Evolutionary conservation across 495 filamentous ascomycete genomes (phyloP), one percentile per base, ranked within the genome.

Genomic region (Aspergillus panamensis): DNA sequence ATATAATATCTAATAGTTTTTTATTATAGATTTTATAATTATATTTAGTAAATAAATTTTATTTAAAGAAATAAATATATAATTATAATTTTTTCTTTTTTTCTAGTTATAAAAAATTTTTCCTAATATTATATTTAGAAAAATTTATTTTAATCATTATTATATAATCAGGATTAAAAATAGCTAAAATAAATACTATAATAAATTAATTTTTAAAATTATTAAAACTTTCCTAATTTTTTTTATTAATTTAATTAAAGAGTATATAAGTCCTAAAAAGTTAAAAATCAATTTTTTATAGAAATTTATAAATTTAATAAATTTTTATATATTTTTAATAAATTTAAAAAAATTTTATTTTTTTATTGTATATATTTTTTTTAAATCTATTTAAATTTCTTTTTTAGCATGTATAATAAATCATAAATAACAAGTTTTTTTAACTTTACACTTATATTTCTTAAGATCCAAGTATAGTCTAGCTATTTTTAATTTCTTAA

Each of bases 81-180:
- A 35, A 6, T 6, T 6, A 35, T 6, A 12, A 35, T 35, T 35
- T 35, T n/a, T n/a, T n/a, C n/a, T 35, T 6, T 6, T 35, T 6
- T 35, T 35, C 6, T 35, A 6, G 12, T 35, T 35, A 6, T 35
- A 35, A 35, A 35, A 35, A 44, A 14, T 20, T 48, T 33, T 55
- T 48, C 35, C 35, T 47, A 31, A 55, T 55, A 55, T 55, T 48
- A 55, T 55, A 48, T 47, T 35, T 6, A 35, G 12, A 35, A n/a
- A n/a, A n/a, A n/a, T n/a, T n/a, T n/a, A n/a, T n/a, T n/a, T n/a
- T n/a, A n/a, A n/a, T n/a, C n/a, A n/a, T n/a, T n/a, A n/a, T n/a
- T n/a, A n/a, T n/a, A n/a, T n/a, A n/a, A n/a, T n/a, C n/a, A n/a
- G n/a, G n/a, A n/a, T n/a, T n/a, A n/a, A n/a, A n/a, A n/a, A n/a